A percentile compares a stretch with the other conserved stretches of the same genome.
phyloP scores from a whole-genome alignment of 495 filamentous ascomycete species.

The Choiromyces venosus region DNA sequence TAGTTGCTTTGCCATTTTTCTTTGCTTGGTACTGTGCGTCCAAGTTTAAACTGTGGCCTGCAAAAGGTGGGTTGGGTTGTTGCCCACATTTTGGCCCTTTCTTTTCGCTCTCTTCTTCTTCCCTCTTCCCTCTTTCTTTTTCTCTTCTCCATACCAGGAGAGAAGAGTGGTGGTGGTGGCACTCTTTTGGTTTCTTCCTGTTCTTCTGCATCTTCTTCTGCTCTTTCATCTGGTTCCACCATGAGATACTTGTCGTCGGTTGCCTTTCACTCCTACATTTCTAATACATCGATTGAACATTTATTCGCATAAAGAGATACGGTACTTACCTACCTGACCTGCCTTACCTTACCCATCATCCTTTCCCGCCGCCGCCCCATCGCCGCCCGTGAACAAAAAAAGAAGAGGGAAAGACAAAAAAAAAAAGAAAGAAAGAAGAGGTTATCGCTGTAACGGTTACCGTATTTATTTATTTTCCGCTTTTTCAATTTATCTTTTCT shows the following conservation, averaged over 20 bases:
- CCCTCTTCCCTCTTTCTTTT: neutral
- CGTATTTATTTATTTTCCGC: slow-evolving; percentile 6
- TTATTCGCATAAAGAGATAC: neutral
- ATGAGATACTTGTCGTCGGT: slow-evolving; percentile 2
- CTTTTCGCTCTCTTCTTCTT: neutral
- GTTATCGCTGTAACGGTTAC: neutral
- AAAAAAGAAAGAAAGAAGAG: neutral
- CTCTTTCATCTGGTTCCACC: neutral
- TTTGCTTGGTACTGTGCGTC: neutral
- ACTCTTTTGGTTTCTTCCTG: neutral
- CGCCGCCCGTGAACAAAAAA: neutral
- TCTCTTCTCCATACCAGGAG: neutral
- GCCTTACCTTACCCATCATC: too few species aligned
- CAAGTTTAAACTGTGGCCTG: neutral
- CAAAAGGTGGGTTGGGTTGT: neutral
- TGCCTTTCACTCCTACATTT: neutral
- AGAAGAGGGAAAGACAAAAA: too few species aligned
- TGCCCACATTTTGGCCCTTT: neutral
- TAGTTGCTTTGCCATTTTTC: neutral
- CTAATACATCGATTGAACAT: neutral
- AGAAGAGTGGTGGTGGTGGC: neutral
- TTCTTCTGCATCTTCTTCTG: neutral
- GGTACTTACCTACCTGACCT: neutral
- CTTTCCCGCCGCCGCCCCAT: neutral
- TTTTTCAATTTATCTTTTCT: slow-evolving; percentile 21